Evolutionary conservation across 495 filamentous ascomycete genomes (phyloP), one percentile per base, ranked within the genome.

Genomic region (Pseudotulostoma volvatum): DNA sequence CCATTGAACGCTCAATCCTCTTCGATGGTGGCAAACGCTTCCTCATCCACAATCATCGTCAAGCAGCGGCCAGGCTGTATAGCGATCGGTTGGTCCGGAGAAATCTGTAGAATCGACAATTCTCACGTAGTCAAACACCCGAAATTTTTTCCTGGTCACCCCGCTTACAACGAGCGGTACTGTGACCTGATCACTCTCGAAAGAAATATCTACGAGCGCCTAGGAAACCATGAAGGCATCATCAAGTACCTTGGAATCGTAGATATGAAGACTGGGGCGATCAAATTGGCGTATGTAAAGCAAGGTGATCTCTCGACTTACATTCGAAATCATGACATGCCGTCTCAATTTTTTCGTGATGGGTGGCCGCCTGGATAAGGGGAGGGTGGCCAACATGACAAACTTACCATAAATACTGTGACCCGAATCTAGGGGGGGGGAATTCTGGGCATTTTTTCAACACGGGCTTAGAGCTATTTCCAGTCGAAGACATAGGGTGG

Each of bases 311-410:
- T 40, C 14, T 40, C 25, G 18, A 36, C 21, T 37, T 40, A 40
- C 38, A 38, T 35, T 37, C 38, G 18, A 40, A 40, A 20, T 30
- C 38, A 40, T 20, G 20, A 36, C 33, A 40, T 16, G 28, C 38
- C 38, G 13, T 40, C 38, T 37, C 38, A 36, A 36, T 36, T 28
- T 37, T 40, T 38, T 40, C 38, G 38, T 37, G 30, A 40, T 40
- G 31, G 14, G n/a, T 40, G 38, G 38, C n/a, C n/a, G n/a, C n/a
- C n/a, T n/a, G n/a, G n/a, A n/a, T n/a, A n/a, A n/a, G n/a, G n/a
- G n/a, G n/a, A n/a, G n/a, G n/a, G n/a, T n/a, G n/a, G 37, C 38
- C 38, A 40, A 37, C 8, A 40, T 30, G 37, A 39, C 38, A 40
- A 38, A 37, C 38, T 40, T n/a, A n/a, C n/a, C n/a, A n/a, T n/a